These are phyloP conservation scores for Paramecium pentaurelia DNA, from an alignment of 73 alveolate species.

Conservation along the genomic window DNA sequence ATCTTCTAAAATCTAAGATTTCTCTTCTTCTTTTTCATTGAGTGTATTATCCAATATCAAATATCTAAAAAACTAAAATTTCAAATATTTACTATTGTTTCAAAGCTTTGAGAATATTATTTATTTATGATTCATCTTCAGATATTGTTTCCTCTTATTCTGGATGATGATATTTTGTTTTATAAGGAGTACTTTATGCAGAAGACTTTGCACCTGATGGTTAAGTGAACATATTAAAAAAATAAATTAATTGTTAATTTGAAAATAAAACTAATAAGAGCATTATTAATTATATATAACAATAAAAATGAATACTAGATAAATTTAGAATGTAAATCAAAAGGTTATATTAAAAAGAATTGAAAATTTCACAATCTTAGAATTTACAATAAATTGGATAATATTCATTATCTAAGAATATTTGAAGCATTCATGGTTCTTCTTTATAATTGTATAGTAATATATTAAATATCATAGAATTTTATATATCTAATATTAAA, in stretches of 20 bases:
- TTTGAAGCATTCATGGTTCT: background rate
- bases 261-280: background rate
- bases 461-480: background rate
- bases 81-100: background rate
- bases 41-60: background rate
- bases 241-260: background rate
- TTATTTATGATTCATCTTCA: conserved; percentile 17
- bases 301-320: background rate
- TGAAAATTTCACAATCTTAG: background rate
- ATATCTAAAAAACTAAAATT: background rate
- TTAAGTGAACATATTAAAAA: background rate
- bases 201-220: conserved; percentile 9
- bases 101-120: background rate
- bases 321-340: background rate
- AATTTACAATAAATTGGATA: background rate
- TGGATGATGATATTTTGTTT: background rate
- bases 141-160: background rate
- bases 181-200: background rate
- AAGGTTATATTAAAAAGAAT: background rate
- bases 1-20: background rate
- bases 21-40: conserved; percentile 3
- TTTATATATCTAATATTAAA: background rate
- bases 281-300: background rate
- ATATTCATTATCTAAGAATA: background rate
- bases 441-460: background rate